Evolutionary conservation across 495 filamentous ascomycete genomes (phyloP), one percentile per base, ranked within the genome.

Genomic region (Daldinia grandis): DNA sequence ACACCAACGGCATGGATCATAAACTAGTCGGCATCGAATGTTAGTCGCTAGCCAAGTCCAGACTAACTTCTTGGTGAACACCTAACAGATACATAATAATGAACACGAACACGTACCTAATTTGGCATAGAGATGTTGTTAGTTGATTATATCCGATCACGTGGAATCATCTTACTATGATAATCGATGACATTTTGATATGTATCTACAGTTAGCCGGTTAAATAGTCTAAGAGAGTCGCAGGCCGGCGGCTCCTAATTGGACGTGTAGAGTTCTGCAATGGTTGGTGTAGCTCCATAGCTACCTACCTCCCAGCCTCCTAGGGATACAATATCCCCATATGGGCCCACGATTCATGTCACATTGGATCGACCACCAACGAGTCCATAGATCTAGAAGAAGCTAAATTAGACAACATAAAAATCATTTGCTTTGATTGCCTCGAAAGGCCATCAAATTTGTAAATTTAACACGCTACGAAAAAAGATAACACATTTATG

Each of bases 31-130:
- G 24, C n/a, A 21, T 53, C 30, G 65, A 57, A 49, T 38, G 55
- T 24, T 24, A 47, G 40, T 62, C 19, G 15, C 69, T 57, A 68
- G 61, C 60, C 55, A 49, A 54, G 47, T 61, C 69, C 42, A 56
- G 64, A 64, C 10, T 58, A 56, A 40, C 33, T 19, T 64, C 0
- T 33, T 68, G 42, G 44, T 54, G 55, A 40, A 51, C 30, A 62
- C 51, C 62, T 49, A n/a, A n/a, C n/a, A n/a, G n/a, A n/a, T n/a
- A 56, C 40, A 3, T 49, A 25, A 50, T 40, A 50, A 50, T 14
- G 44, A 25, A 21, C 7, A 25, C 38, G 15, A 40, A 40, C 15
- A 15, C n/a, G 38, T 17, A 17, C 38, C 38, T 40, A 50, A 50
- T 50, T 15, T 50, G 44, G 44, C 12, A 50, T 50, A 50, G 38